Base-by-base conservation (phyloP, 2,329 filamentous ascomycete species). In the Neofusicoccum sp. region DNA sequence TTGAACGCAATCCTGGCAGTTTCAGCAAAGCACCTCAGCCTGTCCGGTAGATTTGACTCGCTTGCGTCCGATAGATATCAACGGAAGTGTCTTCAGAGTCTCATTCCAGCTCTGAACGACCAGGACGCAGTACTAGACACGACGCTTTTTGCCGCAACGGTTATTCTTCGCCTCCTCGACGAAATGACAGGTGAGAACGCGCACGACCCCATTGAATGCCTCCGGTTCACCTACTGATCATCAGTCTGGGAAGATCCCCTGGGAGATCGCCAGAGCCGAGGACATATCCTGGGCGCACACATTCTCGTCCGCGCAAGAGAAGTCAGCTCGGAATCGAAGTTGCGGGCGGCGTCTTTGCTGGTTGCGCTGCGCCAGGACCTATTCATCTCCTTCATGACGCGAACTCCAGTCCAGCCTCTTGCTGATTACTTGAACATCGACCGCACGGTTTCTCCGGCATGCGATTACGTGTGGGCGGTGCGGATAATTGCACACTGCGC, bases 1-100 rank as follows among this genome's bases (percentile, higher is more conserved):
- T 75, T 77, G 68, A 76, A 78, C 40, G 76, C 76, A 16, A 75
- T 78, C 28, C 65, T 78, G 57, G 75, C 76, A n/a, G 63, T 78
- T 28, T 77, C 76, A 33, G 76, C 76, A 20, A 74, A 75, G 30
- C 76, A 78, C 60, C 67, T 78, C 8, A 78, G 76, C 61, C 71
- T 73, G 4, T 76, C 72, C 5, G 68, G 69, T 1, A 63, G 69
- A 6, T 77, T 76, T 53, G 74, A 77, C 26, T 38, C 24, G 0
- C 51, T 56, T 47, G 71, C 76, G 8, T 74, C 75, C 8, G 75
- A 77, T 63, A 71, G 72, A 4, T 77, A 78, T 58, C 76, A 77
- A 45, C 73, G 76, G 56, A 69, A 70, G 9, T 77, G 75, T 54
- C 72, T 78, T 31, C 68, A 75, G 26, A 75, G 71, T 3, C 57